These are phyloP conservation scores for Penicillium sp. DNA, from an alignment of 2,329 filamentous ascomycete genomes.

Conservation along the genomic window DNA sequence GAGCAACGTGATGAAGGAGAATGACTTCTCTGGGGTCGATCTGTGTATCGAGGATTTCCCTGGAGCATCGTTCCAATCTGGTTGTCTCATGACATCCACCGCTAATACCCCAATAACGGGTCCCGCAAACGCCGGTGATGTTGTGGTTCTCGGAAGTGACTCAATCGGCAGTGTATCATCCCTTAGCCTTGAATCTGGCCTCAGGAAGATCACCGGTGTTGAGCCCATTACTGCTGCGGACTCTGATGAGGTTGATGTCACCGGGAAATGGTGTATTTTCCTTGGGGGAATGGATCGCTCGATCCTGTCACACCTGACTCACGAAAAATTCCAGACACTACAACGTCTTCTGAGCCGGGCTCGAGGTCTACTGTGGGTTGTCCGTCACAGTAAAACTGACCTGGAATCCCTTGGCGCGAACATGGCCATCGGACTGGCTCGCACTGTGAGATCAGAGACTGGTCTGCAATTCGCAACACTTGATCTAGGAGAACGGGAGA, in stretches of 20 bases:
- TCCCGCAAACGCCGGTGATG: constrained; percentile 8
- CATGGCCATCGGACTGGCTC: constrained; percentile 19
- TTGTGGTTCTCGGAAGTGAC: constrained; percentile 15
- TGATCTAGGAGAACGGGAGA: constrained; percentile 16
- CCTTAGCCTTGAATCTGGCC: constrained; percentile 10
- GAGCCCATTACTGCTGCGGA: constrained; percentile 3
- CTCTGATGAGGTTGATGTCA: constrained; percentile 9
- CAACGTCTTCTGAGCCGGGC: constrained; percentile 14
- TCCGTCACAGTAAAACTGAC: constrained; percentile 14
- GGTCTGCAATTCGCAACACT: constrained; percentile 18
- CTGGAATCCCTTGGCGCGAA: constrained; percentile 14
- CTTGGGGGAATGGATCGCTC: constrained; percentile 17
- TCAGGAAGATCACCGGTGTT: constrained; percentile 12
- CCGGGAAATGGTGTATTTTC: constrained; percentile 20
- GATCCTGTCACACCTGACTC: constrained; percentile 13
- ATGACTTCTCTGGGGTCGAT: constrained; percentile 19
- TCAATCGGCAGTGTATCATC: constrained; percentile 9
- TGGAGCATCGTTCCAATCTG: constrained; percentile 16
- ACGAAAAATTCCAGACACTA: constrained; percentile 11
- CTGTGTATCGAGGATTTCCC: constrained; percentile 18
- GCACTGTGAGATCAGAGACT: constrained; percentile 19
- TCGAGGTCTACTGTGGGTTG: constrained; percentile 16
- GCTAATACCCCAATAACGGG: constrained; percentile 10
- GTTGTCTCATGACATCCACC: constrained; percentile 17
- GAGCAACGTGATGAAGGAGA: constrained; percentile 15